A percentile compares a stretch with the other conserved stretches of the same genome.
Evolutionary conservation across 176 grass and related monocot genomes (phyloP).

Genomic region (Thalia dealbata): DNA sequence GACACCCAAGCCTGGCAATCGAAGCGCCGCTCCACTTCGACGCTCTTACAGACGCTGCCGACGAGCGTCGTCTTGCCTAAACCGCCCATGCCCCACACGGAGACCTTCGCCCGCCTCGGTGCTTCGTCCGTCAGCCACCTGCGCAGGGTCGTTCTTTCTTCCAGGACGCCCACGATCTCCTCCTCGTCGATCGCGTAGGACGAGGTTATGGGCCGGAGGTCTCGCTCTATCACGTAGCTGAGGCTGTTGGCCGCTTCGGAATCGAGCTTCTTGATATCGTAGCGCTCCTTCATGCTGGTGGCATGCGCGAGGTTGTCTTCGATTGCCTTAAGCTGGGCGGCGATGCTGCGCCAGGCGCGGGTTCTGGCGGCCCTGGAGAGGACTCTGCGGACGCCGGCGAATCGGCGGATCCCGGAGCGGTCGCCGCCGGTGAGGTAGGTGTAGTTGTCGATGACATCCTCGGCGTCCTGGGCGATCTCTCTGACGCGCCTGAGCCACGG

Average conservation of each 20-base stretch:
- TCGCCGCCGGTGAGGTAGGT: slow-evolving; percentile 18
- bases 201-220: not conserved
- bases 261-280: too few relatives aligned
- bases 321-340: too few relatives aligned
- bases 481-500: slow-evolving; percentile 27
- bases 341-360: not conserved
- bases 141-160: slow-evolving; percentile 12
- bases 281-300: too few relatives aligned
- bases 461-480: slow-evolving; percentile 14
- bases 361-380: not conserved
- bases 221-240: too few relatives aligned
- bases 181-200: not conserved
- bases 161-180: not conserved
- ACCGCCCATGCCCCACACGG: slow-evolving; percentile 29
- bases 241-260: too few relatives aligned
- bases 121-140: slow-evolving; percentile 21
- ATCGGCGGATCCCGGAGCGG: slow-evolving; percentile 4
- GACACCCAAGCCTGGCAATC: slow-evolving; percentile 34
- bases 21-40: slow-evolving; percentile 6
- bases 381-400: slow-evolving; percentile 8
- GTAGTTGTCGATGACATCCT: slow-evolving; percentile 27
- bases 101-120: not conserved
- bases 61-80: slow-evolving; percentile 39
- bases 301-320: too few relatives aligned
- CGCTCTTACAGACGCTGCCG: slow-evolving; percentile 17